Base-by-base conservation (phyloP, 2,329 filamentous ascomycete species). In the Fusarium piperis region DNA sequence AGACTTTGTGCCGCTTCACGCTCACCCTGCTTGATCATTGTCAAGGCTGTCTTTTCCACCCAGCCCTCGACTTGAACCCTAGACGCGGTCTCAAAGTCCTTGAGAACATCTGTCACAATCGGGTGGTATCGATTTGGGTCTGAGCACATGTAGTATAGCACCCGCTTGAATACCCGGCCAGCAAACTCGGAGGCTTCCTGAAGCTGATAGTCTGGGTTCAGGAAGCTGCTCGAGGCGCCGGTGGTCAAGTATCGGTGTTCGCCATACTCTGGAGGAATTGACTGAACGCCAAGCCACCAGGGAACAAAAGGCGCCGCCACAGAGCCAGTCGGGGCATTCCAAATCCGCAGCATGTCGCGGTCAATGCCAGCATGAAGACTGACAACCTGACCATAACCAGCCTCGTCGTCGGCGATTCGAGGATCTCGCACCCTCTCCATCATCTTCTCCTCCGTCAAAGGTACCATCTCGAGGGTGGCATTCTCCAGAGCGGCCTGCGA, bases 101-200 rank as follows among this genome's bases (percentile, higher is more conserved):
- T 58, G 1, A 63, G 56, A 41, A 74, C 59, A 3, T 68, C 61
- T 0, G 71, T 76, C 0, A 74, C 69, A 0, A 76, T 16, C 0
- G 73, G 62, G 1, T 76, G 71, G 15, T 76, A 76, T 0, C 58
- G 63, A 20, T 65, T 65, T 0, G 73, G 73, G 1, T 74, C 70
- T 6, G 65, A 74, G 6, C 73, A 75, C 71, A 76, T 75, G 28
- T 75, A 75, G 12, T 75, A 75, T 3, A 75, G 4, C 1, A 75
- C 66, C 0, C 73, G 65, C 26, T 75, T 75, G 26, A 75, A 75
- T 0, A 75, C 65, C 2, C 73, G 73, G 0, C 71, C 73, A 0
- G 71, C 73, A 10, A 75, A 75, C 26, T 71, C 59, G 1, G 73
- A 74, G 0, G 73, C 73, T 53, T 75, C 73, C 20, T 76, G 73